These are phyloP conservation scores for Coccomyxa subellipsoidea DNA, from an alignment of 163 green algal genomes.

Conservation along the genomic window DNA sequence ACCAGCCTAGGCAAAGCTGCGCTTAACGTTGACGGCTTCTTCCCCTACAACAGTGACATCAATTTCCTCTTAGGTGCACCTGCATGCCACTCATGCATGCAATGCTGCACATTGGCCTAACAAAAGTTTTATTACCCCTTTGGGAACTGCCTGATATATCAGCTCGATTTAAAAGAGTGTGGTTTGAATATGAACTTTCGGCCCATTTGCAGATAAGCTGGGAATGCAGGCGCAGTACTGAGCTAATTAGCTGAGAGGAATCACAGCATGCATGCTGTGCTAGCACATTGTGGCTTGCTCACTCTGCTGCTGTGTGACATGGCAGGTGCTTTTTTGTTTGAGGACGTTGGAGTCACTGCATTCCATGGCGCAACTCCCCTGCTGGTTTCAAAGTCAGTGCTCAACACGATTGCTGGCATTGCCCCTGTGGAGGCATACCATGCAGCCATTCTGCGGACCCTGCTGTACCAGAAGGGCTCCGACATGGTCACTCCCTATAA, in stretches of 20 bases:
- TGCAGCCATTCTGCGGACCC: constrained; percentile 40
- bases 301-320: not conserved
- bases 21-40: constrained; percentile 1
- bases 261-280: not conserved
- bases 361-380: constrained; percentile 35
- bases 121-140: too few species aligned
- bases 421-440: constrained; percentile 53
- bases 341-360: constrained; percentile 56
- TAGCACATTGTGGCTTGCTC: not conserved
- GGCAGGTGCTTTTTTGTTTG: constrained; percentile 50
- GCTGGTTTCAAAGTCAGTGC: constrained; percentile 11
- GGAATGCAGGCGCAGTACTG: too few species aligned
- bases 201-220: too few species aligned
- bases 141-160: too few species aligned
- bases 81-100: not conserved
- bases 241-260: too few species aligned
- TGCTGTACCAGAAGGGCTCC: constrained; percentile 27
- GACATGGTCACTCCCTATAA: constrained; percentile 10
- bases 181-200: too few species aligned
- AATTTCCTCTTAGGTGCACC: constrained; percentile 28
- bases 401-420: constrained; percentile 30
- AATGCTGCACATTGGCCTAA: too few species aligned
- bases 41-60: constrained; percentile 8
- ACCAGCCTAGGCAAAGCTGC: constrained; percentile 27
- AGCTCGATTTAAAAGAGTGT: too few species aligned